These are phyloP conservation scores for Lactifluus hygrophoroides DNA, from an alignment of 768 basidiomycete genomes.

Conservation along the genomic window DNA sequence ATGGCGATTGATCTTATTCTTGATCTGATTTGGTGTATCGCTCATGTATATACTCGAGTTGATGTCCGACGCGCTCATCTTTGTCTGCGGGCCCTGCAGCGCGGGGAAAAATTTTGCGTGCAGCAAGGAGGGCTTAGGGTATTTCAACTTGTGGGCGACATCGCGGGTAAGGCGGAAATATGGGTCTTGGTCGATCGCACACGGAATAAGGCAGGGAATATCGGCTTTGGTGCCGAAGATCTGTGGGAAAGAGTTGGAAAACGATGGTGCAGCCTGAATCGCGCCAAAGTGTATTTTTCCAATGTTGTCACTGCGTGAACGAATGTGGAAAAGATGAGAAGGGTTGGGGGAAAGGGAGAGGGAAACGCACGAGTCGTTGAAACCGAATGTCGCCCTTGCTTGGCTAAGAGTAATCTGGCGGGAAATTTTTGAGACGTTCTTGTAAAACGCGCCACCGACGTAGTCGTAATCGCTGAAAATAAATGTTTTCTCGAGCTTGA, in stretches of 20 bases:
- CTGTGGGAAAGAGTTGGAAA: conserved; percentile 97
- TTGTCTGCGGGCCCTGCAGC: conserved; percentile 94
- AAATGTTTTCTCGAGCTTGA: conserved; percentile 87
- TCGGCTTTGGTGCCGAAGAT: conserved; percentile 81
- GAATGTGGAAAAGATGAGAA: background rate
- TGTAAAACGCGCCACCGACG: conserved; percentile 89
- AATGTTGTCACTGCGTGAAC: conserved; percentile 74
- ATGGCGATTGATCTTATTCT: conserved; percentile 94
- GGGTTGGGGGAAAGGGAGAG: background rate
- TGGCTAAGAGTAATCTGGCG: conserved; percentile 90
- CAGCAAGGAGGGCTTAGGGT: conserved; percentile 87
- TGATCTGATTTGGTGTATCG: conserved; percentile 87
- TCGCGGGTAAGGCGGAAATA: conserved; percentile 98
- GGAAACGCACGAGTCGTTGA: conserved; percentile 79
- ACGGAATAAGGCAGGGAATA: conserved; percentile 91
- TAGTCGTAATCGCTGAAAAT: conserved; percentile 92
- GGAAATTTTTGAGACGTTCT: conserved; percentile 88
- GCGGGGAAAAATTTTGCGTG: conserved; percentile 99
- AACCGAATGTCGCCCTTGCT: conserved; percentile 93
- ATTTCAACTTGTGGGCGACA: conserved; percentile 87
- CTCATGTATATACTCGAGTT: conserved; percentile 96
- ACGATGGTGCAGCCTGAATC: conserved; percentile 92
- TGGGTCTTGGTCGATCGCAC: conserved; percentile 95
- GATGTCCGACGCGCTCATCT: conserved; percentile 95
- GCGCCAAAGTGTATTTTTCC: conserved; percentile 96